phyloP scores from a whole-genome alignment of 176 grass and related monocot genomes.

The Oryza punctata region DNA sequence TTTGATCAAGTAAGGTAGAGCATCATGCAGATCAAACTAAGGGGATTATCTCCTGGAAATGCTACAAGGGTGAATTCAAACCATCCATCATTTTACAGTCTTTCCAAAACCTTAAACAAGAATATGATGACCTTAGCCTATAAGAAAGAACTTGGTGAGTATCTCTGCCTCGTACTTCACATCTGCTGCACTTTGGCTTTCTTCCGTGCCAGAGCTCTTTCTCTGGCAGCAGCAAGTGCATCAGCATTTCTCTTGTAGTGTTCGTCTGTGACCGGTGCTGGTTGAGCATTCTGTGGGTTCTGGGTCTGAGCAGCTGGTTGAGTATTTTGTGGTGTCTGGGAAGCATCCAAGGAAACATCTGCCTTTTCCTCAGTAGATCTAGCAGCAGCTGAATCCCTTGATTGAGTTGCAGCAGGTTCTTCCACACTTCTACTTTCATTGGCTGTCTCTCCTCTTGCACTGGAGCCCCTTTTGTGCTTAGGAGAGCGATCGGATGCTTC shows the following conservation, averaged over 20 bases:
- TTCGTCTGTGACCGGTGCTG: slow-evolving; percentile 39
- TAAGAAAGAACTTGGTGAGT: background rate
- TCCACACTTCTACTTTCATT: slow-evolving; percentile 25
- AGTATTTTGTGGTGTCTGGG: slow-evolving; percentile 18
- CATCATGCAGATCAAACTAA: background rate
- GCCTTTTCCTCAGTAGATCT: slow-evolving; percentile 38
- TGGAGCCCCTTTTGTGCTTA: slow-evolving; percentile 46
- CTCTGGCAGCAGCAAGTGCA: slow-evolving; percentile 71
- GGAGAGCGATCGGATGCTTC: slow-evolving; percentile 40
- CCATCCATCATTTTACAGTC: background rate
- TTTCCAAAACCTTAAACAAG: background rate
- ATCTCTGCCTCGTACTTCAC: background rate
- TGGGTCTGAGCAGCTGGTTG: slow-evolving; percentile 16
- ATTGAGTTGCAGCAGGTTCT: slow-evolving; percentile 20
- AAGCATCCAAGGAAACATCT: slow-evolving; percentile 30
- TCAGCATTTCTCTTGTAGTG: slow-evolving; percentile 84
- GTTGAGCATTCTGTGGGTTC: background rate
- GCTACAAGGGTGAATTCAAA: background rate
- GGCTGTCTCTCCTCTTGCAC: slow-evolving; percentile 40
- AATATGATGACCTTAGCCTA: background rate
- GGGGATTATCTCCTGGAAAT: background rate
- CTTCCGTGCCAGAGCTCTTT: slow-evolving; percentile 75
- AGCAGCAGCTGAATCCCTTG: slow-evolving; percentile 24
- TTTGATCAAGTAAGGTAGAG: background rate
- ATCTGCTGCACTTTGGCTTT: slow-evolving; percentile 59